Conservation (phyloP, 257 asterid genomes). For the Fraxinus pennsylvanica region DNA sequence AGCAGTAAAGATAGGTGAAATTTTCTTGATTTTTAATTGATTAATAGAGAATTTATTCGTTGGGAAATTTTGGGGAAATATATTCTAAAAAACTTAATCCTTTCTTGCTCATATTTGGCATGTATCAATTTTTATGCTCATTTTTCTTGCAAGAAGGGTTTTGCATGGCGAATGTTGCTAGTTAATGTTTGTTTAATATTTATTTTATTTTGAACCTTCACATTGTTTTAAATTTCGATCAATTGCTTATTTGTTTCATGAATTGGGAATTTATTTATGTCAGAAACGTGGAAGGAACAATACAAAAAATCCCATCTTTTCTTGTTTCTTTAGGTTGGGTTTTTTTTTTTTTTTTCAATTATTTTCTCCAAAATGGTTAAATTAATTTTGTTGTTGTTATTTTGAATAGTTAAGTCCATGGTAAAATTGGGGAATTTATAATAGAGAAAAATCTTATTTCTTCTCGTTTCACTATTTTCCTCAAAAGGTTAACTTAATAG, state of each 20-base stretch:
- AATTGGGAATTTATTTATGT: not conserved
- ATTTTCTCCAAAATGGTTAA: not conserved
- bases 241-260: not conserved
- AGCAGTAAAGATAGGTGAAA: conserved; percentile 28
- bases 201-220: not conserved
- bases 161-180: not conserved
- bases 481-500: not conserved
- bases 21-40: not conserved
- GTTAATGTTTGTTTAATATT: not conserved
- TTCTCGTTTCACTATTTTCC: not conserved
- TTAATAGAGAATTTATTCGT: not conserved
- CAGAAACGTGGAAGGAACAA: not conserved
- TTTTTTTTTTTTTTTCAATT: no score
- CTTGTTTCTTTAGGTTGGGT: not conserved
- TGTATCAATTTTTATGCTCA: not conserved
- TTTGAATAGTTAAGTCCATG: not conserved
- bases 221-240: not conserved
- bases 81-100: not conserved
- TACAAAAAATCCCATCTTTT: not conserved
- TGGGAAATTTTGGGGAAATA: not conserved
- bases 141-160: not conserved
- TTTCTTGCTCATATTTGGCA: not conserved
- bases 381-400: not conserved
- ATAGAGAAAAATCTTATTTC: not conserved
- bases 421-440: not conserved